Evolutionary conservation across 2,329 filamentous ascomycete species (phyloP), one percentile per base, ranked within the genome.

Genomic region (Colletotrichum australisinense): DNA sequence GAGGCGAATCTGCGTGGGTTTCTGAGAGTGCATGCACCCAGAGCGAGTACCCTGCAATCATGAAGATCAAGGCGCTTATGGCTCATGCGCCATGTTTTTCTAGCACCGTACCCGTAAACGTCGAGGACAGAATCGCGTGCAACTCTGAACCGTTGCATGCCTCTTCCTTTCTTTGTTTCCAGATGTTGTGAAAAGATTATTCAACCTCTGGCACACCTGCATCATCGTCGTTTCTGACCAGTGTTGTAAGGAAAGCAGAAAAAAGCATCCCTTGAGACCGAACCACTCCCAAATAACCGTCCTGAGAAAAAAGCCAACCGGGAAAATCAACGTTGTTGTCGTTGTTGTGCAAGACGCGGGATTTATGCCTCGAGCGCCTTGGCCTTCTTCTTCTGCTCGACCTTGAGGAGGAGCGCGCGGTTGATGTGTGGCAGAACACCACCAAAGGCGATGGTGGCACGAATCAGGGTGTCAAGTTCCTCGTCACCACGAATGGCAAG

Each of bases 361-460:
- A 24, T 64, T 72, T 75, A 75, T 53, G 74, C 73, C 73, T 75
- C 74, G 63, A 75, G 66, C 35, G 85, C 84, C 83, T 88, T 87
- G 78, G 88, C 92, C 88, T 95, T 95, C 93, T 98, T 98, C 93
- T 97, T 97, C 87, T 97, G 94, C 86, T 98, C 95, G 69, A 97
- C 95, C 91, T 98, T 98, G 83, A 97, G 90, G 79, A 99, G 89
- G 78, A 99, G 88, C 16, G 97, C 97, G 79, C 97, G 94, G 89
- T 99, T 98, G 92, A 99, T 99, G 86, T 98, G 96, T 76, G 97
- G 97, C 81, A 99, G 88, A 32, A 99, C 97, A 93, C 97, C 97
- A 88, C 97, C 97, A 79, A 97, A 98, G 74, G 97, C 97, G 81
- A 99, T 99, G 75, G 97, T 99, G 71, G 97, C 97, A 80, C 95